Conservation (phyloP, 148 eudicot genomes). For the Nepenthes mirabilis region DNA sequence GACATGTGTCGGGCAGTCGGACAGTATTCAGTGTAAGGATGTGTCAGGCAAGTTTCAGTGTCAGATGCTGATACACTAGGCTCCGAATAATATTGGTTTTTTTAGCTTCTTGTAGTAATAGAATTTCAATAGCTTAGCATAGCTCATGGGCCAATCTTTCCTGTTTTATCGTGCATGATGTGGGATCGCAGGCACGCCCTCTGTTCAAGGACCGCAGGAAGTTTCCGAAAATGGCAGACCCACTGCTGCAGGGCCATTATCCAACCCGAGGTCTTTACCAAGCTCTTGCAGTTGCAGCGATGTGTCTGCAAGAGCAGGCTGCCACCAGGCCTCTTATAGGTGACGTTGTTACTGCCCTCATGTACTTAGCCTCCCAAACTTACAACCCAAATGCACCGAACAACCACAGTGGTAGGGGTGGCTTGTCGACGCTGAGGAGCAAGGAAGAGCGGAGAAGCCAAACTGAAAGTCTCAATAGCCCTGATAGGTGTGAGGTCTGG, state of each 20-base stretch:
- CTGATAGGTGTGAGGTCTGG: slow-evolving; percentile 33
- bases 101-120: no score
- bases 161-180: no score
- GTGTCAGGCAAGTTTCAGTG: no score
- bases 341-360: slow-evolving; percentile 87
- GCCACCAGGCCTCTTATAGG: slow-evolving; percentile 90
- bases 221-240: slow-evolving; percentile 98
- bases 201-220: slow-evolving; percentile 90
- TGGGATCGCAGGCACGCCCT: slow-evolving; percentile 67
- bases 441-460: slow-evolving; percentile 46
- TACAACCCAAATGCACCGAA: slow-evolving; percentile 61
- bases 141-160: no score
- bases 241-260: slow-evolving; percentile 74
- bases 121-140: no score
- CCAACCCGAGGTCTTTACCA: slow-evolving; percentile 95
- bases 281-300: slow-evolving; percentile 98
- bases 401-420: slow-evolving; percentile 39
- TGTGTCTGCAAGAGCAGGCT: slow-evolving; percentile 98
- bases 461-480: slow-evolving; percentile 42
- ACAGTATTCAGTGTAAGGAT: no score
- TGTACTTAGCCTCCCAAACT: slow-evolving; percentile 83
- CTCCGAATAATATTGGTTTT: no score
- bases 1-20: no score
- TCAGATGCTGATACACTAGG: no score
- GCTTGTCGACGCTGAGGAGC: slow-evolving; percentile 45